phyloP scores from a whole-genome alignment of 2,329 filamentous ascomycete genomes.

The Epichloe sibirici region DNA sequence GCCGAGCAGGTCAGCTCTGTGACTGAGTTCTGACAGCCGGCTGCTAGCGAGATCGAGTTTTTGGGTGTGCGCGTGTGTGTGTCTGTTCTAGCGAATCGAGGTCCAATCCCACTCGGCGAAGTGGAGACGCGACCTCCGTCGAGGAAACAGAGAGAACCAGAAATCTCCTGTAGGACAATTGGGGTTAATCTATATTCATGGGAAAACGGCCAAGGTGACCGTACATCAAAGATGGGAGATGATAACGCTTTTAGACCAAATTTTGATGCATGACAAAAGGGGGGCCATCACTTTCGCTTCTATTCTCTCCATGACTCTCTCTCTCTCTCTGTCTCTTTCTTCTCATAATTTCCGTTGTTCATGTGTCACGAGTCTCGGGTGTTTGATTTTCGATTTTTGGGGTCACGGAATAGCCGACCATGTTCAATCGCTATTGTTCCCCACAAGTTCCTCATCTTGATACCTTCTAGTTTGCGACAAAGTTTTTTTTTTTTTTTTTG shows the following conservation, averaged over 20 bases:
- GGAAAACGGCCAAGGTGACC: constrained; percentile 20
- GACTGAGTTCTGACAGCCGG: constrained; percentile 6
- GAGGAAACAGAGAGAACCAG: constrained; percentile 1
- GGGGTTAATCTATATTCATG: constrained; percentile 6
- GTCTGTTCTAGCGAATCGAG: constrained; percentile 12
- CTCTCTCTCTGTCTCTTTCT: not conserved
- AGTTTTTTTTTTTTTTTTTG: no score
- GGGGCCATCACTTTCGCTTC: constrained; percentile 30
- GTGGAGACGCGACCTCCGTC: constrained; percentile 1
- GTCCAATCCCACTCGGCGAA: constrained; percentile 3
- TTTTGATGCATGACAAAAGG: constrained; percentile 38
- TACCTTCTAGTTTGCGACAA: constrained; percentile 3
- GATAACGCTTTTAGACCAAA: constrained; percentile 32
- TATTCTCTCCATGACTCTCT: not conserved
- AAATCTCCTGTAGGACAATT: constrained; percentile 6
- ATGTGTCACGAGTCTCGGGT: constrained; percentile 14
- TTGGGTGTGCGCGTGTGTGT: not conserved
- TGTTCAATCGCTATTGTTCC: constrained; percentile 10
- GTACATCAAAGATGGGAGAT: constrained; percentile 22
- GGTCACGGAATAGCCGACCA: constrained; percentile 11
- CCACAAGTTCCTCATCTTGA: constrained; percentile 8
- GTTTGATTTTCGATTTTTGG: constrained; percentile 8
- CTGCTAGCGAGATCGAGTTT: constrained; percentile 12
- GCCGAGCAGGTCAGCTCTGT: constrained; percentile 10
- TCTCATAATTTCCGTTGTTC: constrained; percentile 20